These are phyloP conservation scores for Colletotrichum tanaceti DNA, from an alignment of 2,329 filamentous ascomycete genomes.

Conservation along the genomic window DNA sequence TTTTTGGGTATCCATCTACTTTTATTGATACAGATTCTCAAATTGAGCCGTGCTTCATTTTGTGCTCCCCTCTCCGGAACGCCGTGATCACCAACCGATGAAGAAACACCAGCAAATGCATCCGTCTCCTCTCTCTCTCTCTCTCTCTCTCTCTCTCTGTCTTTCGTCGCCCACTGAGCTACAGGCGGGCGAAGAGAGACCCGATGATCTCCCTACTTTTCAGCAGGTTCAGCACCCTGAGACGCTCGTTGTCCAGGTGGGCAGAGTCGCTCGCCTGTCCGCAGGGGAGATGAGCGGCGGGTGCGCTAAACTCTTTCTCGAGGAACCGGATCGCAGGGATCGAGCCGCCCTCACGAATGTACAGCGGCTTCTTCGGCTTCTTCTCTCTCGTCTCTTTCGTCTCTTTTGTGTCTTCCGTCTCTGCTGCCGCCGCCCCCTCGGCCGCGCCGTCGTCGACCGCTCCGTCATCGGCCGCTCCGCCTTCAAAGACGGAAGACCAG, in stretches of 20 bases:
- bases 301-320: slow-evolving; percentile 92
- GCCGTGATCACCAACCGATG: neutral
- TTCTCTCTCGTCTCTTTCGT: slow-evolving; percentile 41
- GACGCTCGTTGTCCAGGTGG: slow-evolving; percentile 94
- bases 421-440: neutral
- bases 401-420: too few relatives aligned
- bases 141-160: too few relatives aligned
- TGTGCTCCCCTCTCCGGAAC: neutral
- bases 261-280: slow-evolving; percentile 94
- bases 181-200: slow-evolving; percentile 80
- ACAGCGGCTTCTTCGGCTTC: slow-evolving; percentile 75
- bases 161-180: too few relatives aligned
- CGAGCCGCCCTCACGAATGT: slow-evolving; percentile 94
- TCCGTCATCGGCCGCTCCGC: slow-evolving; percentile 40
- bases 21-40: neutral
- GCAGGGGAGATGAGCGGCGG: slow-evolving; percentile 91
- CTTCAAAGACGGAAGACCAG: slow-evolving; percentile 73
- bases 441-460: too few relatives aligned
- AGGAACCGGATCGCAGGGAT: slow-evolving; percentile 95
- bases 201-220: slow-evolving; percentile 94
- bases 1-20: slow-evolving; percentile 38
- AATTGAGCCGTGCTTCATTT: neutral
- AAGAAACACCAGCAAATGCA: neutral
- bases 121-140: neutral
- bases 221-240: slow-evolving; percentile 86